Evolutionary conservation across 768 basidiomycete species (phyloP).

Genomic region (Guyanaporus albipodus): DNA sequence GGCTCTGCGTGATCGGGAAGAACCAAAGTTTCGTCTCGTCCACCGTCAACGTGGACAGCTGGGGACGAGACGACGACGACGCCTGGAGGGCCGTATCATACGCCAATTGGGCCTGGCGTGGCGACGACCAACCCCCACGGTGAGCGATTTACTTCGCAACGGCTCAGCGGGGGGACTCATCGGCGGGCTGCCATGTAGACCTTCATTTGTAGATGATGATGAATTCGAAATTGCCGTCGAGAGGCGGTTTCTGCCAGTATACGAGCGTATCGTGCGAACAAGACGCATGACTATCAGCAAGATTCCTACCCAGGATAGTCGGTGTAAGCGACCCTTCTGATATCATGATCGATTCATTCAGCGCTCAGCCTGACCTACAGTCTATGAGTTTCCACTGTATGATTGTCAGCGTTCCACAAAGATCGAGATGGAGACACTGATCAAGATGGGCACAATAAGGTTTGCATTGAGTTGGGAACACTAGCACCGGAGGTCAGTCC

Average conservation of each 20-base stretch:
- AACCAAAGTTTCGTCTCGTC: conserved; percentile 6
- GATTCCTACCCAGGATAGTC: background rate
- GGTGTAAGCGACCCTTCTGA: background rate
- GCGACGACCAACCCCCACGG: background rate
- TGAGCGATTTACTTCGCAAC: too few species aligned
- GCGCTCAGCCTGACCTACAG: too few species aligned
- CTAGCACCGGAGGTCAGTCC: too few species aligned
- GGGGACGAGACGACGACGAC: background rate
- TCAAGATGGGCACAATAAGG: too few species aligned
- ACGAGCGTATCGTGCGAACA: conserved; percentile 12
- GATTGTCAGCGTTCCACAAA: too few species aligned
- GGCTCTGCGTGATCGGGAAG: background rate
- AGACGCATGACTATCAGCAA: background rate
- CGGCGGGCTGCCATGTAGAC: background rate
- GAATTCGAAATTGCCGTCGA: conserved; percentile 5
- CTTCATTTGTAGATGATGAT: conserved; percentile 2
- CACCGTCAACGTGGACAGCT: background rate
- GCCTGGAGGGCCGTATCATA: background rate
- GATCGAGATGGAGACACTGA: too few species aligned
- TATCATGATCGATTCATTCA: too few species aligned
- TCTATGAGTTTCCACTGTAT: too few species aligned
- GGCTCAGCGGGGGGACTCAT: background rate
- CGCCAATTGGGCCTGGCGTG: conserved; percentile 2
- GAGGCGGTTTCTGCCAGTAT: conserved; percentile 8
- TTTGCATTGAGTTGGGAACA: too few species aligned